Evolutionary conservation across 192 early-diverging fungal genomes (phyloP).

Genomic region (Cladochytrium replicatum): DNA sequence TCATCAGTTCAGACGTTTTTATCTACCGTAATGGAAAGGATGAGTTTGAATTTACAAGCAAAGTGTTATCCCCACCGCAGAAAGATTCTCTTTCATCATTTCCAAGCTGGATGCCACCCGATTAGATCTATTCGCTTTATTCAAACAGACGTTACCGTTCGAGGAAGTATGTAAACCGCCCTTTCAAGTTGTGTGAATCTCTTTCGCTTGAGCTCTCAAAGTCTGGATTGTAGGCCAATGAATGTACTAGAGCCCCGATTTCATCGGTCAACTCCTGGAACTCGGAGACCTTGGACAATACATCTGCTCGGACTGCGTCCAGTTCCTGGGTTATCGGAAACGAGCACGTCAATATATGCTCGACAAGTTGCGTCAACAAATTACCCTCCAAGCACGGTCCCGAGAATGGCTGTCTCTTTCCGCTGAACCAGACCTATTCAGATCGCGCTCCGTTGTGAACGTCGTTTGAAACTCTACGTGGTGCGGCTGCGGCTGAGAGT

Average conservation of each 20-base stretch:
- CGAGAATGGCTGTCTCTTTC: neutral
- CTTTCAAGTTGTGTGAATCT: neutral
- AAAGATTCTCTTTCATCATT: neutral
- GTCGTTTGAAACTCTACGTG: neutral
- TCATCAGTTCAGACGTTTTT: no score
- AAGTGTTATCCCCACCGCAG: no score
- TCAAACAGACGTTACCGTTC: neutral
- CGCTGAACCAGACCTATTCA: neutral
- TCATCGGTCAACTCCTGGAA: neutral
- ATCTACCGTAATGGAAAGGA: no score
- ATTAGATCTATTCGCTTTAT: neutral
- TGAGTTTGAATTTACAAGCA: no score
- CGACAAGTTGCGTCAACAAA: no score
- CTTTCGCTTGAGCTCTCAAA: neutral
- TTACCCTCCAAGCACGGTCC: no score
- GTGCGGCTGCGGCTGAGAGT: neutral
- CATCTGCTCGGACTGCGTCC: no score
- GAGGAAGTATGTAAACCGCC: neutral
- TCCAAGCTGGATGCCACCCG: neutral
- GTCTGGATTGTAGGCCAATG: neutral
- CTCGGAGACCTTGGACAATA: neutral
- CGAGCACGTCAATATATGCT: no score
- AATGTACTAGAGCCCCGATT: neutral
- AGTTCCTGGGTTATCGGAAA: no score
- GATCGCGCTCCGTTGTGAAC: constrained; percentile 1